These are phyloP conservation scores for Colletotrichum tofieldiae DNA, from an alignment of 2,329 filamentous ascomycete genomes.

Conservation along the genomic window DNA sequence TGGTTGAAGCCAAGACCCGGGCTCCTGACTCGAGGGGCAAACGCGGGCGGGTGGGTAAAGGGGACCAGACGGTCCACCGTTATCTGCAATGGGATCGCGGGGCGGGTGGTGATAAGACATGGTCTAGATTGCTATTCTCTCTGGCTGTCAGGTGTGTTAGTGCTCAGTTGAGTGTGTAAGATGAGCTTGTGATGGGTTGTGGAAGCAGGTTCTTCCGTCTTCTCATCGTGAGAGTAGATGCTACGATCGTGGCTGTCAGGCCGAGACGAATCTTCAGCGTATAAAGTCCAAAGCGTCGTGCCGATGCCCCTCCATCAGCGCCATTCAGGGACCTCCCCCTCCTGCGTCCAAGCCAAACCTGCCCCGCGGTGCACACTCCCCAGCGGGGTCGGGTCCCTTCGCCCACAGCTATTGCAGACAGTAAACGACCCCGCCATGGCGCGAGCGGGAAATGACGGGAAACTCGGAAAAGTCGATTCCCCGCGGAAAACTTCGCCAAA, in stretches of 20 bases:
- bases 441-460: slow-evolving; percentile 17
- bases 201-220: background rate
- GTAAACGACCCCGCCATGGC: slow-evolving; percentile 25
- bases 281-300: background rate
- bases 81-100: slow-evolving; percentile 37
- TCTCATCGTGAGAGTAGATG: background rate
- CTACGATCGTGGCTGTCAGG: background rate
- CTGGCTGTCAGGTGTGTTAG: background rate
- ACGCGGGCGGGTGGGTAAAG: slow-evolving; percentile 38
- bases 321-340: slow-evolving; percentile 4
- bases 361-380: background rate
- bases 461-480: slow-evolving; percentile 6
- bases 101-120: slow-evolving; percentile 6
- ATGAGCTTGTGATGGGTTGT: background rate
- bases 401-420: background rate
- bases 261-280: background rate
- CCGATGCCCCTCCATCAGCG: slow-evolving; percentile 13
- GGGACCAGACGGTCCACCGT: slow-evolving; percentile 28
- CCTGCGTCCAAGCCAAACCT: background rate
- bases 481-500: slow-evolving; percentile 30
- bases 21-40: slow-evolving; percentile 35
- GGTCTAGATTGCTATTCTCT: too few species aligned
- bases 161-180: background rate
- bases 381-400: slow-evolving; percentile 22
- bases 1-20: slow-evolving; percentile 21